Evolutionary conservation across 371 early-diverging fungal species (phyloP), one percentile per base, ranked within the genome.

Genomic region (Parasitella parasitica): DNA sequence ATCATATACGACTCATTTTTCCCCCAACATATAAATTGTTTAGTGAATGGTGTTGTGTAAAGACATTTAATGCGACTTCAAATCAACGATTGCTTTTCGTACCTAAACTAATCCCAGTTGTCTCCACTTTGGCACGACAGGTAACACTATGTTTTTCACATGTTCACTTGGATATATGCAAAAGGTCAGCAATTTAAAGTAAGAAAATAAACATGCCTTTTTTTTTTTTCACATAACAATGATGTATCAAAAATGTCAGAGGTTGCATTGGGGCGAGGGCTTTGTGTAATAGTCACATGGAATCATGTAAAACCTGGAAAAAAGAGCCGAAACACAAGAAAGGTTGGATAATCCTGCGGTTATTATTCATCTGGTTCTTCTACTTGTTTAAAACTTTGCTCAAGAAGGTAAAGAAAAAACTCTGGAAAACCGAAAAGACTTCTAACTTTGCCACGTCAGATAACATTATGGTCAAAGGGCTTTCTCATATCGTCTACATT

Each of bases 401-500:
- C 4, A 11, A 20, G 18, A 16, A 43, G 46, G 46, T 46, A 46
- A 46, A 20, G 3, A 20, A 20, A 13, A 22, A 36, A 0, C 11
- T 5, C 3, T 46, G 24, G 13, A 41, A 9, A 43, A 18, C 11
- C 18, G 24, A 22, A 12, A 24, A 24, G 24, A 1, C 11, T 32
- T 32, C 4, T 32, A 32, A 32, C 11, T 8, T 1, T 24, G 2
- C 24, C 2, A 22, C 8, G 4, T 4, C 22, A 18, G 43, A 43
- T 4, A 46, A 26, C 35, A 43, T 13, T 12, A 67, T 71, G 65
- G 65, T 61, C 13, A 58, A 68, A 51, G 72, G 69, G 5, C 66
- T 69, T 36, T 72, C 72, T 32, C 72, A 72, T 43, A 57, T 72
- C 16, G 60, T 69, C 7, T 63, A 53, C n/a, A 39, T 43, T 24